Percentiles rank a stretch among this genome's conserved stretches.
Evolutionary conservation across 140 eudicot genomes (phyloP).

Genomic region (Erigeron philadelphicus): DNA sequence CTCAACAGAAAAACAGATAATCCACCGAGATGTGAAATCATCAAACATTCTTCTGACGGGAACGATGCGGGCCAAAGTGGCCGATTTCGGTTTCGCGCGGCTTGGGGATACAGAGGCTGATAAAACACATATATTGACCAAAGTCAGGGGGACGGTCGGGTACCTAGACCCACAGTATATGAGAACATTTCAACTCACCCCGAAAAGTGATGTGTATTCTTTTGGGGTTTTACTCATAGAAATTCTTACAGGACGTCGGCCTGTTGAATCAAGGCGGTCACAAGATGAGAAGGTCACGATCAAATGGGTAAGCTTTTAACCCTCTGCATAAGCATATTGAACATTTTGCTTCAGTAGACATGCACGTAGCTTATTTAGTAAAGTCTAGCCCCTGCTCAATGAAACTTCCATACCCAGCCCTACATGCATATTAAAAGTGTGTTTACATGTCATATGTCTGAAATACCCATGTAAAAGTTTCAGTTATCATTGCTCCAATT

Average conservation of each 20-base stretch:
- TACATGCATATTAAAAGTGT: too few relatives aligned
- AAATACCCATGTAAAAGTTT: too few relatives aligned
- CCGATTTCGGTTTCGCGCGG: slow-evolving; percentile 93
- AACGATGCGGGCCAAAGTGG: slow-evolving; percentile 82
- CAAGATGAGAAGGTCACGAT: slow-evolving; percentile 68
- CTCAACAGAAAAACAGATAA: slow-evolving; percentile 78
- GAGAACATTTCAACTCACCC: slow-evolving; percentile 87
- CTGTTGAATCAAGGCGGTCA: slow-evolving; percentile 62
- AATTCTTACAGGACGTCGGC: slow-evolving; percentile 91
- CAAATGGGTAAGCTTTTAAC: slow-evolving; percentile 72
- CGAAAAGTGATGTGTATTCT: slow-evolving; percentile 91
- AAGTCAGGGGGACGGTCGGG: slow-evolving; percentile 94
- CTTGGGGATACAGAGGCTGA: slow-evolving; percentile 66
- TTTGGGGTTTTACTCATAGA: slow-evolving; percentile 78
- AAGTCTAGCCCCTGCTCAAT: too few relatives aligned
- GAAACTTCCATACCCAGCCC: too few relatives aligned
- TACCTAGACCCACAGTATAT: slow-evolving; percentile 98
- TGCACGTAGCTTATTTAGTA: not conserved
- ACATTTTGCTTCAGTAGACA: slow-evolving; percentile 8
- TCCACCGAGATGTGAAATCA: slow-evolving; percentile 92
- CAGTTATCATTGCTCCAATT: too few relatives aligned
- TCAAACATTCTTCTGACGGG: slow-evolving; percentile 85
- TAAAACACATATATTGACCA: slow-evolving; percentile 72
- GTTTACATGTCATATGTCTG: too few relatives aligned
- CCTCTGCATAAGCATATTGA: slow-evolving; percentile 3